Conservation (phyloP, 805 yeast genomes). For the Yarrowia porcina region DNA sequence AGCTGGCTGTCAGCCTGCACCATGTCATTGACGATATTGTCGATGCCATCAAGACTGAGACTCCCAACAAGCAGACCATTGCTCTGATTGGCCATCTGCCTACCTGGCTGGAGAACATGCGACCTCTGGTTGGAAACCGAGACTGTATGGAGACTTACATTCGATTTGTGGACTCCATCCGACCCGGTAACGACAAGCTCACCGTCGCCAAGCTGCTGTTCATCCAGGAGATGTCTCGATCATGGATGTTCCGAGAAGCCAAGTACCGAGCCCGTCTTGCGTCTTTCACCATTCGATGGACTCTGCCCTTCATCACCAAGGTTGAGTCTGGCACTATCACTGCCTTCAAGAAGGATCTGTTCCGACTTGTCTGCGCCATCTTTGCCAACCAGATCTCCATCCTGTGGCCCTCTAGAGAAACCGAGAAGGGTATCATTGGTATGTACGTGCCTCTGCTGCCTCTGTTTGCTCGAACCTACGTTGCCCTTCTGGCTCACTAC, state of each 20-base stretch:
- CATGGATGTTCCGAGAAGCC: conserved; percentile 32
- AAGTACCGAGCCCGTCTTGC: conserved; percentile 33
- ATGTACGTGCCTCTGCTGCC: conserved; percentile 37
- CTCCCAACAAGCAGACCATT: conserved; percentile 7
- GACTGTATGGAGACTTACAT: conserved; percentile 24
- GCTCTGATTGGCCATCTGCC: conserved; percentile 12
- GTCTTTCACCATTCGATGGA: conserved; percentile 34
- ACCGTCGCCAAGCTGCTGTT: conserved; percentile 58
- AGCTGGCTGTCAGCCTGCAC: conserved; percentile 6
- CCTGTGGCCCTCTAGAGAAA: conserved; percentile 35
- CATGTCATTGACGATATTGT: conserved; percentile 9
- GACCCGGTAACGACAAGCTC: conserved; percentile 55
- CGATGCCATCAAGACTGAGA: conserved; percentile 8
- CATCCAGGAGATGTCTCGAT: conserved; percentile 43
- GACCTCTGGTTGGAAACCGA: conserved; percentile 12
- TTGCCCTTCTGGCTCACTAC: conserved; percentile 32
- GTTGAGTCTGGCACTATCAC: conserved; percentile 30
- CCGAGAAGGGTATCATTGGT: conserved; percentile 33
- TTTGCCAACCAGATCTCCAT: conserved; percentile 35
- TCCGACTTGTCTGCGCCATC: conserved; percentile 34
- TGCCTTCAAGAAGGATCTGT: conserved; percentile 31
- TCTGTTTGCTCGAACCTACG: conserved; percentile 34
- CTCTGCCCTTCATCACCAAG: conserved; percentile 32
- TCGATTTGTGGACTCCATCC: conserved; percentile 47
- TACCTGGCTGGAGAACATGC: conserved; percentile 22